phyloP scores from a whole-genome alignment of 192 early-diverging fungal species.

The Mortierella antarctica region DNA sequence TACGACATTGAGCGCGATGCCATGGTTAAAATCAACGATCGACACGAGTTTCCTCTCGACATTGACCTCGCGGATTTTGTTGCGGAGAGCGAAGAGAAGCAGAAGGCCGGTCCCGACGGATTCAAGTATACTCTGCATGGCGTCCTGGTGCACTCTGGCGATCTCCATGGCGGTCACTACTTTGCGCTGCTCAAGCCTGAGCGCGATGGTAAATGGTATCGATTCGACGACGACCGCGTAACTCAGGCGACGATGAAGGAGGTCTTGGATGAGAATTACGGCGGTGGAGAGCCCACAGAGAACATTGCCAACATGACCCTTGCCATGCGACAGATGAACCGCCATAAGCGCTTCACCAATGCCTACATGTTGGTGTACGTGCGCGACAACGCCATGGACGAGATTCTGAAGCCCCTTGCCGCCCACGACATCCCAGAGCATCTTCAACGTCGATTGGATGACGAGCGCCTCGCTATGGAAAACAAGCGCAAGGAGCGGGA shows the following conservation, averaged over 20 bases:
- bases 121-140: conserved; percentile 88
- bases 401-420: conserved; percentile 73
- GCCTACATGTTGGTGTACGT: conserved; percentile 99
- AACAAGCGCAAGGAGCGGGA: conserved; percentile 72
- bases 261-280: conserved; percentile 95
- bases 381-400: conserved; percentile 77
- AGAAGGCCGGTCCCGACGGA: conserved; percentile 61
- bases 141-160: conserved; percentile 96
- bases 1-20: conserved; percentile 92
- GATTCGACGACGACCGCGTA: conserved; percentile 97
- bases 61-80: conserved; percentile 91
- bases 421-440: conserved; percentile 86
- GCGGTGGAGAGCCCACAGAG: conserved; percentile 73
- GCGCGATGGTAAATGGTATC: conserved; percentile 85
- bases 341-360: conserved; percentile 88
- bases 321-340: conserved; percentile 58
- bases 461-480: conserved; percentile 65
- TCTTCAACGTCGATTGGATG: conserved; percentile 76
- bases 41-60: conserved; percentile 91
- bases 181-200: conserved; percentile 89
- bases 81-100: conserved; percentile 68
- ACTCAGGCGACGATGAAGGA: conserved; percentile 81
- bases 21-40: conserved; percentile 98
- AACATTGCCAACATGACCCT: conserved; percentile 42
- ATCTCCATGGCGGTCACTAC: conserved; percentile 94